Evolutionary conservation across 164 flowering plant genomes (phyloP).

Genomic region (Kalanchoe fedtschenkoi): DNA sequence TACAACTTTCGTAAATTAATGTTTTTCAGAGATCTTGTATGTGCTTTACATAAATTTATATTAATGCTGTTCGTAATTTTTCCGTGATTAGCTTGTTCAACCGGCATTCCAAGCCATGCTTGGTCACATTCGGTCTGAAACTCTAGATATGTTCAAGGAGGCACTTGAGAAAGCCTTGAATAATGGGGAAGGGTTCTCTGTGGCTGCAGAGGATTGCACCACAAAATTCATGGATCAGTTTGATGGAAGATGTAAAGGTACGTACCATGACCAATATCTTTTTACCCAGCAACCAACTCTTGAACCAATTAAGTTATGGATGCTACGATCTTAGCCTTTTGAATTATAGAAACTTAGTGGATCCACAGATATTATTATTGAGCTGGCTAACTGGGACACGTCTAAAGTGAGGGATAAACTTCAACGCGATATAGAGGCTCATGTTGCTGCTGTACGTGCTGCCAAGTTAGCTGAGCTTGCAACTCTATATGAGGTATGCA

Average conservation of each 20-base stretch:
- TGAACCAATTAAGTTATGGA: neutral
- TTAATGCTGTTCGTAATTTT: neutral
- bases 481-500: conserved; percentile 54
- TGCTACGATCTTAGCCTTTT: neutral
- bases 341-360: neutral
- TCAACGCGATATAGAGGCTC: conserved; percentile 81
- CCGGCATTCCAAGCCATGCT: conserved; percentile 70
- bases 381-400: conserved; percentile 74
- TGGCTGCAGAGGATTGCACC: conserved; percentile 48
- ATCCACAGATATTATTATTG: conserved; percentile 47
- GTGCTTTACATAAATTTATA: too few species aligned
- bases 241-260: conserved; percentile 76
- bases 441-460: conserved; percentile 59
- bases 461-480: conserved; percentile 72
- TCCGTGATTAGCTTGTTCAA: conserved; percentile 56
- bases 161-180: conserved; percentile 65
- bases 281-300: neutral
- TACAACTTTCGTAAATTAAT: too few species aligned
- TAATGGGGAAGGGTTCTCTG: conserved; percentile 64
- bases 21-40: too few species aligned
- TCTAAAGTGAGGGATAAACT: conserved; percentile 74
- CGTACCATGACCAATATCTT: neutral
- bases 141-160: conserved; percentile 60
- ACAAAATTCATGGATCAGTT: conserved; percentile 37
- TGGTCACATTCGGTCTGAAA: conserved; percentile 63